These are phyloP conservation scores for Synchytrium microbalum DNA, from an alignment of 371 early-diverging fungal genomes.

Conservation along the genomic window DNA sequence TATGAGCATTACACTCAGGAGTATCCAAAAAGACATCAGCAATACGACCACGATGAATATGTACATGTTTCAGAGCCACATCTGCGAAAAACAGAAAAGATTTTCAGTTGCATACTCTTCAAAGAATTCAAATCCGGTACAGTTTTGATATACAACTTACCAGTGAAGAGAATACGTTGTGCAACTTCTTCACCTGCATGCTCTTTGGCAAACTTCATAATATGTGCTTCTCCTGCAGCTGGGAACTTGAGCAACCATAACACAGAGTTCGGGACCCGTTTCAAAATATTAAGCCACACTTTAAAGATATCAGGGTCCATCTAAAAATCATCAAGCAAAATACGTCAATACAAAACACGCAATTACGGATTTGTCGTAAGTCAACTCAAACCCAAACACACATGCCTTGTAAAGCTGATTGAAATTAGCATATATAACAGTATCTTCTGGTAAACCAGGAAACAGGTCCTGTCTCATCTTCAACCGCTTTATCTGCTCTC, in stretches of 20 bases:
- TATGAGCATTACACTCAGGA: slow-evolving; percentile 91
- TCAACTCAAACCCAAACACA: not conserved
- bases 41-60: slow-evolving; percentile 86
- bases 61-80: slow-evolving; percentile 85
- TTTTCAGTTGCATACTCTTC: not conserved
- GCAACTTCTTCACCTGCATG: slow-evolving; percentile 75
- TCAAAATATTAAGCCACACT: slow-evolving; percentile 75
- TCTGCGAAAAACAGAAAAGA: slow-evolving; percentile 32
- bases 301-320: slow-evolving; percentile 73
- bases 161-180: slow-evolving; percentile 73
- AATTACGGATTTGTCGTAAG: not conserved
- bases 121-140: slow-evolving; percentile 3
- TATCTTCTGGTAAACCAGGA: slow-evolving; percentile 69
- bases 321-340: slow-evolving; percentile 13
- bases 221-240: slow-evolving; percentile 74
- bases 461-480: slow-evolving; percentile 82
- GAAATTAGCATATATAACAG: slow-evolving; percentile 87
- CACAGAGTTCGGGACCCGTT: slow-evolving; percentile 71
- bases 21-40: slow-evolving; percentile 90
- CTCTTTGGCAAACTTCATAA: slow-evolving; percentile 60
- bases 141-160: slow-evolving; percentile 7
- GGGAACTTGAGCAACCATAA: slow-evolving; percentile 89
- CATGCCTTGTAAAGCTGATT: slow-evolving; percentile 86
- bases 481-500: slow-evolving; percentile 74
- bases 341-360: slow-evolving; percentile 8